Percentiles rank a stretch among this genome's conserved stretches.
These are phyloP conservation scores for Arthrobotrys sphaeroides DNA, from an alignment of 2,329 filamentous ascomycete genomes.

Conservation along the genomic window DNA sequence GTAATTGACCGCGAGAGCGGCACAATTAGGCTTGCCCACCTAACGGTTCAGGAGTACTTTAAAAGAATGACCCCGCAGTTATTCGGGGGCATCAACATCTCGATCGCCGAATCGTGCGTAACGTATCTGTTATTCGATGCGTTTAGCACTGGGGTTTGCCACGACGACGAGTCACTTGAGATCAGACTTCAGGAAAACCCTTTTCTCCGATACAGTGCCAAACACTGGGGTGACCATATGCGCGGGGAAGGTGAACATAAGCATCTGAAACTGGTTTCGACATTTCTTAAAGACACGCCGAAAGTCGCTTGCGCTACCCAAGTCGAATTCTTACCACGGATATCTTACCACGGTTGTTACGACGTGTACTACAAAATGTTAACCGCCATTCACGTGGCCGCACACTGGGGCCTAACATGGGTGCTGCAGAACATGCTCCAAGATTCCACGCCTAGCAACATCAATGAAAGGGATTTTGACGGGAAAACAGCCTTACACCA, in stretches of 20 bases:
- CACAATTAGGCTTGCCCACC: slow-evolving; percentile 27
- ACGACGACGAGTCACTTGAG: slow-evolving; percentile 25
- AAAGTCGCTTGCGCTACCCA: slow-evolving; percentile 55
- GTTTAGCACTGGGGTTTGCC: slow-evolving; percentile 16
- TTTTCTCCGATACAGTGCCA: slow-evolving; percentile 30
- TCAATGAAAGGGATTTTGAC: slow-evolving; percentile 35
- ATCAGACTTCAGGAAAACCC: slow-evolving; percentile 25
- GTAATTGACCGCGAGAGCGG: slow-evolving; percentile 30
- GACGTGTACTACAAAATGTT: slow-evolving; percentile 42
- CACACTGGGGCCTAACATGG: slow-evolving; percentile 12
- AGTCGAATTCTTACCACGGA: slow-evolving; percentile 36
- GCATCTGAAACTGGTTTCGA: slow-evolving; percentile 17
- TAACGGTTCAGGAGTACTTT: slow-evolving; percentile 42
- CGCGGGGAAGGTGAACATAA: slow-evolving; percentile 36
- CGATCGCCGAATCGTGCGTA: slow-evolving; percentile 36
- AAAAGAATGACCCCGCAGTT: slow-evolving; percentile 13
- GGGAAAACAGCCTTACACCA: slow-evolving; percentile 49
- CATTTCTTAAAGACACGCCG: slow-evolving; percentile 27
- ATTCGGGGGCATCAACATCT: slow-evolving; percentile 20
- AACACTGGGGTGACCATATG: slow-evolving; percentile 33
- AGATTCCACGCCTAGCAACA: background rate
- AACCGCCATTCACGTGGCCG: slow-evolving; percentile 23
- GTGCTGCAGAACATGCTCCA: slow-evolving; percentile 18
- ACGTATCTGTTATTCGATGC: slow-evolving; percentile 28
- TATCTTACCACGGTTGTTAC: slow-evolving; percentile 55